phyloP scores from a whole-genome alignment of 805 yeast species.

The Spathaspora boniae region DNA sequence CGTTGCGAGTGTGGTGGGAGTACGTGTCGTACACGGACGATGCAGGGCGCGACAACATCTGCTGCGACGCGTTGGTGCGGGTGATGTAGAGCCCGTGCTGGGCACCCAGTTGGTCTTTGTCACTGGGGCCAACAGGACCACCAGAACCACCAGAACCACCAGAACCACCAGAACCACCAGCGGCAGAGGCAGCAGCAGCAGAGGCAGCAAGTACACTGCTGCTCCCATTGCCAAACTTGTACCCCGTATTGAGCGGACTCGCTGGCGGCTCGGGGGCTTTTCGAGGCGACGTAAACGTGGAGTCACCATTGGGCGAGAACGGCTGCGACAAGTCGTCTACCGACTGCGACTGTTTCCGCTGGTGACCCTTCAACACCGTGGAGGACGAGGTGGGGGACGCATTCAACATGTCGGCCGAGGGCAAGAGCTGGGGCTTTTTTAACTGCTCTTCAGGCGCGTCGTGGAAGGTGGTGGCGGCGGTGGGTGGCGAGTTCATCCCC shows the following conservation, averaged over 20 bases:
- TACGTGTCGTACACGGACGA: slow-evolving; percentile 51
- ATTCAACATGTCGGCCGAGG: slow-evolving; percentile 32
- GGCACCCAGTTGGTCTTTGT: slow-evolving; percentile 7
- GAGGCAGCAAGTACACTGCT: no score
- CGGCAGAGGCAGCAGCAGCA: no score
- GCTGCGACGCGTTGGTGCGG: slow-evolving; percentile 20
- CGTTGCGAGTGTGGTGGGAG: slow-evolving; percentile 37
- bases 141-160: no score
- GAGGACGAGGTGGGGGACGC: neutral
- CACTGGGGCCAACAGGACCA: slow-evolving; percentile 5
- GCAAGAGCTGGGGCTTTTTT: slow-evolving; percentile 30
- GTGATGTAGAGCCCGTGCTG: slow-evolving; percentile 15
- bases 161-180: no score
- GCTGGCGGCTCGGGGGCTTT: slow-evolving; percentile 69
- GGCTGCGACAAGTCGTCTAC: slow-evolving; percentile 39
- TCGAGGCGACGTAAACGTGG: slow-evolving; percentile 63
- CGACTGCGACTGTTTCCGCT: slow-evolving; percentile 49
- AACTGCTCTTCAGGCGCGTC: neutral
- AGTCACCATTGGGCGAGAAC: neutral
- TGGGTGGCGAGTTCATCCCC: slow-evolving; percentile 5
- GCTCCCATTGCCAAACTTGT: slow-evolving; percentile 30
- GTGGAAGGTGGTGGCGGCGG: slow-evolving; percentile 5
- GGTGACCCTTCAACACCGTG: slow-evolving; percentile 24
- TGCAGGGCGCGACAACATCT: slow-evolving; percentile 37
- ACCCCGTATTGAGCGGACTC: slow-evolving; percentile 23